phyloP scores from a whole-genome alignment of 306 rosid species.

The Luffa aegyptiaca region DNA sequence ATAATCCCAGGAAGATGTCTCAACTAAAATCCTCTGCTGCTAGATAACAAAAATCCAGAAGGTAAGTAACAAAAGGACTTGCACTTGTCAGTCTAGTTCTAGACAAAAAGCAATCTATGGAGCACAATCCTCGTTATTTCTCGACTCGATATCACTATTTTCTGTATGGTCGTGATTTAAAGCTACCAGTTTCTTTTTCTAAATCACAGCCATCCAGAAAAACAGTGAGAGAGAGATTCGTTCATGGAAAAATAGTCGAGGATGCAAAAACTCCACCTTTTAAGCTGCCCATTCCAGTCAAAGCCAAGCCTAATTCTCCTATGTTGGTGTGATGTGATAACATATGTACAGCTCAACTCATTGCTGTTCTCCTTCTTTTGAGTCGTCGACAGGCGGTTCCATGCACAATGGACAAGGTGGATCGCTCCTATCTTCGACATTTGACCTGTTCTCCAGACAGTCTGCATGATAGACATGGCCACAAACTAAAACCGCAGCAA shows the following conservation, averaged over 20 bases:
- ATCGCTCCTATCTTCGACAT: conserved; percentile 43
- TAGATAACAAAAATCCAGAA: background rate
- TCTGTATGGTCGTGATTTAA: background rate
- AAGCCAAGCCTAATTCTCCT: background rate
- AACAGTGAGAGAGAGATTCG: background rate
- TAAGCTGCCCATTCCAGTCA: conserved; percentile 1
- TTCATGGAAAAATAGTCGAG: conserved; percentile 2
- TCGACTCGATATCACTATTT: background rate
- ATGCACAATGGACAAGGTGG: conserved; percentile 65
- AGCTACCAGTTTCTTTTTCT: background rate
- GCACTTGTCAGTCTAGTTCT: background rate
- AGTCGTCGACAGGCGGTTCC: conserved; percentile 26
- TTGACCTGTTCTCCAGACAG: conserved; percentile 68
- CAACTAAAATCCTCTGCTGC: background rate
- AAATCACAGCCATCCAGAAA: background rate
- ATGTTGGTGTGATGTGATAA: background rate
- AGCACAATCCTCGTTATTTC: background rate
- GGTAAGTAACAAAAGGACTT: background rate
- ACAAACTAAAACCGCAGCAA: conserved; percentile 73
- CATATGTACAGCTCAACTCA: background rate
- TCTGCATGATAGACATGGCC: conserved; percentile 86
- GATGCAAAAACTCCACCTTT: background rate
- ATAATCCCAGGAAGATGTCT: background rate
- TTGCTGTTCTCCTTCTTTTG: conserved; percentile 17
- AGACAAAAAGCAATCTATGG: background rate